A percentile compares a stretch with the other conserved stretches of the same genome.
Evolutionary conservation across 495 filamentous ascomycete genomes (phyloP).

Genomic region (Penicillium macrosclerotiorum): DNA sequence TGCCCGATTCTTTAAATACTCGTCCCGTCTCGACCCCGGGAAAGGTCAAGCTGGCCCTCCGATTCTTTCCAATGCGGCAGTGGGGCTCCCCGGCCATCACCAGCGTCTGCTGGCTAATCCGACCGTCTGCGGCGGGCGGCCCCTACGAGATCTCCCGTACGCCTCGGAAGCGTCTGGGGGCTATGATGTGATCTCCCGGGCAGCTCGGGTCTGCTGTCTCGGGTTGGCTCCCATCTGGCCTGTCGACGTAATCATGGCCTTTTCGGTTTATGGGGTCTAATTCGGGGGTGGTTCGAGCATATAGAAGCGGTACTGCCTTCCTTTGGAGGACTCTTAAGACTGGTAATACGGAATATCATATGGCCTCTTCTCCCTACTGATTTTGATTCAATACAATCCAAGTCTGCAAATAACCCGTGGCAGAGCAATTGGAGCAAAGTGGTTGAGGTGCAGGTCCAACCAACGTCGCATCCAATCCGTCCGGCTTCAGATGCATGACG

Average conservation of each 20-base stretch:
- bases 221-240: neutral
- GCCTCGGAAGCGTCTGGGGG: slow-evolving; percentile 36
- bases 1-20: slow-evolving; percentile 33
- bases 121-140: slow-evolving; percentile 27
- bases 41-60: slow-evolving; percentile 34
- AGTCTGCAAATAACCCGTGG: no score
- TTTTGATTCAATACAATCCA: no score
- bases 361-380: no score
- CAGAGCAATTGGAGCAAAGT: no score
- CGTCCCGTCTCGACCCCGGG: slow-evolving; percentile 17
- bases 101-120: slow-evolving; percentile 33
- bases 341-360: no score
- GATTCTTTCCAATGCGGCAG: slow-evolving; percentile 45
- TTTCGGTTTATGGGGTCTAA: no score
- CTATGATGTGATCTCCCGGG: slow-evolving; percentile 18
- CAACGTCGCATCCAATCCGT: slow-evolving; percentile 7
- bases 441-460: slow-evolving; percentile 1
- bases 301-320: no score
- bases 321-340: no score
- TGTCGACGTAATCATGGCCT: neutral
- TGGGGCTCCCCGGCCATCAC: slow-evolving; percentile 34
- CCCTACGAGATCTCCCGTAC: slow-evolving; percentile 44
- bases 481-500: slow-evolving; percentile 9
- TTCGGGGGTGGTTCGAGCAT: no score
- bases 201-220: neutral